These are phyloP conservation scores for Lachnellula occidentalis DNA, from an alignment of 2,329 filamentous ascomycete genomes.

Conservation along the genomic window DNA sequence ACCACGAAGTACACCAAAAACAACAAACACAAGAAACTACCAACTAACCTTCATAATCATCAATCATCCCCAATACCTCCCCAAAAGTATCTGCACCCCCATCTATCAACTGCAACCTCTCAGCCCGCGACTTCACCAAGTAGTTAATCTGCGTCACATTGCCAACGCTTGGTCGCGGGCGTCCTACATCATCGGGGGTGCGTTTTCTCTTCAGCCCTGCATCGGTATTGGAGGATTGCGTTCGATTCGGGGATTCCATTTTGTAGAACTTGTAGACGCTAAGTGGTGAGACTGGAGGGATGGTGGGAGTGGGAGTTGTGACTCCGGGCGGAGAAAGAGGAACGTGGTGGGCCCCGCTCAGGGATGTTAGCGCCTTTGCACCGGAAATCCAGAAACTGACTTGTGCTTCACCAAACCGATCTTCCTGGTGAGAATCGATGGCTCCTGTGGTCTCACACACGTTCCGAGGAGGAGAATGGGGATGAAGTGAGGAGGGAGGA, in stretches of 20 bases:
- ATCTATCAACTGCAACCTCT: constrained; percentile 46
- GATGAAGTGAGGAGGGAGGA: not conserved
- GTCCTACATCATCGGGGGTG: constrained; percentile 16
- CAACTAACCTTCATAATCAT: constrained; percentile 64
- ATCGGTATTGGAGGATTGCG: not conserved
- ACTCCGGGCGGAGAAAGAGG: no score
- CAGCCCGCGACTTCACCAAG: constrained; percentile 39
- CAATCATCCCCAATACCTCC: constrained; percentile 66
- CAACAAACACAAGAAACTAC: not conserved
- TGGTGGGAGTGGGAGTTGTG: no score
- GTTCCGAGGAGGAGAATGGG: not conserved
- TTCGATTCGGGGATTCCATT: constrained; percentile 11
- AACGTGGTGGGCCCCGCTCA: no score
- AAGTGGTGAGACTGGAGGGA: no score
- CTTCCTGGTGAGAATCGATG: no score
- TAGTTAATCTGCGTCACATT: constrained; percentile 46
- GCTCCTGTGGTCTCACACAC: no score
- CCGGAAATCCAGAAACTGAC: no score
- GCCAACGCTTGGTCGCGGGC: constrained; percentile 5
- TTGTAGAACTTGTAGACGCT: not conserved
- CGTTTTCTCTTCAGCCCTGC: constrained; percentile 24
- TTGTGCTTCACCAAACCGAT: no score
- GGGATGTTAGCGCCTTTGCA: no score
- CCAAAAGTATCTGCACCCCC: constrained; percentile 62
- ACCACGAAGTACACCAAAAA: no score